Evolutionary conservation across 305 asterid species (phyloP).

Genomic region (Vinca major): DNA sequence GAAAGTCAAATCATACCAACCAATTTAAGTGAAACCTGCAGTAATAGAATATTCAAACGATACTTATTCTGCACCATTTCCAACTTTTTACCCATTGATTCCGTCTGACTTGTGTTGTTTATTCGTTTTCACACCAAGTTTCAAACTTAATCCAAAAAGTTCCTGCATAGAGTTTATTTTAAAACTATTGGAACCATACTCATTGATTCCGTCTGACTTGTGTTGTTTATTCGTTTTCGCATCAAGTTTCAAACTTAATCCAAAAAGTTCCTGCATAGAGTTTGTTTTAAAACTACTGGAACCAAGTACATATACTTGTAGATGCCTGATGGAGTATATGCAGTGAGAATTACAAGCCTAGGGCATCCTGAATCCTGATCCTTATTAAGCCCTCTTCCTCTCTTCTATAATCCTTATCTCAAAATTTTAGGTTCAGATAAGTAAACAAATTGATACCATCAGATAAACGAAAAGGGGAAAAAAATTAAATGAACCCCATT

Average conservation of each 20-base stretch:
- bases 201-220: neutral
- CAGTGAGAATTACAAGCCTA: neutral
- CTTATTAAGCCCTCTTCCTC: neutral
- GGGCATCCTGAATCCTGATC: neutral
- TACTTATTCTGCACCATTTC: neutral
- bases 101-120: neutral
- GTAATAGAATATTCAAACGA: neutral
- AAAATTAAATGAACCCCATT: too few species aligned
- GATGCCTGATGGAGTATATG: neutral
- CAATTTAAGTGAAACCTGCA: neutral
- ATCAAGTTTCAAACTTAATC: too few species aligned
- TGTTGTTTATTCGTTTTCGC: too few species aligned
- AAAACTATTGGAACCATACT: neutral
- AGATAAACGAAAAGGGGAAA: too few species aligned
- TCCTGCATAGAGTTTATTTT: neutral
- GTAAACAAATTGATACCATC: too few species aligned
- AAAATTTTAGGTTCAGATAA: too few species aligned
- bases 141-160: neutral
- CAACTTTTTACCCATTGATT: neutral
- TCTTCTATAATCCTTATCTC: neutral
- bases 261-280: neutral
- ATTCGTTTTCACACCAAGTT: too few species aligned
- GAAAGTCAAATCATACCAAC: neutral
- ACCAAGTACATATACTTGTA: neutral
- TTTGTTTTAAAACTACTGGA: neutral